Conservation (phyloP, 2,329 filamentous ascomycete genomes). For the Stenocarpella maydis region DNA sequence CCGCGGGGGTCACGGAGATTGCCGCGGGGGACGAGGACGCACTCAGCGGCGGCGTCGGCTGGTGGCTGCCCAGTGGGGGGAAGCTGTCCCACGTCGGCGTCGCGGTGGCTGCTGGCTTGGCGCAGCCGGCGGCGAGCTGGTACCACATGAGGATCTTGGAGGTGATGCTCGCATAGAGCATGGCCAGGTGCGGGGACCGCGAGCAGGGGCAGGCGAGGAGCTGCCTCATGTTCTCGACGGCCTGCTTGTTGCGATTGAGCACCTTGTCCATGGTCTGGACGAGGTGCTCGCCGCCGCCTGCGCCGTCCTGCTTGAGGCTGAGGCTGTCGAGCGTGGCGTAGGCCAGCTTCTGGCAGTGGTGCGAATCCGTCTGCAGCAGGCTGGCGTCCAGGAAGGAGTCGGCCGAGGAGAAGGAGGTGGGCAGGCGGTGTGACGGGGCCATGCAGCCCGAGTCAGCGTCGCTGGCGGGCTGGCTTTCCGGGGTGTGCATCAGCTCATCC, state of each 20-base stretch:
- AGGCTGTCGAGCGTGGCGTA: slow-evolving; percentile 32
- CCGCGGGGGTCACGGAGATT: slow-evolving; percentile 21
- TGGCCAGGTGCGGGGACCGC: slow-evolving; percentile 32
- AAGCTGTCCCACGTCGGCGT: slow-evolving; percentile 33
- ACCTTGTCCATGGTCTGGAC: slow-evolving; percentile 36
- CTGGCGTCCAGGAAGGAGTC: slow-evolving; percentile 27
- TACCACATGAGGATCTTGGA: slow-evolving; percentile 37
- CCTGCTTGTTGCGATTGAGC: slow-evolving; percentile 35
- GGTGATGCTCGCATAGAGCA: slow-evolving; percentile 35
- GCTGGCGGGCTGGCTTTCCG: slow-evolving; percentile 20
- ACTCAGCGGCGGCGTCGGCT: slow-evolving; percentile 34
- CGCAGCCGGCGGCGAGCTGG: slow-evolving; percentile 34
- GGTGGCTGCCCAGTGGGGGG: slow-evolving; percentile 20
- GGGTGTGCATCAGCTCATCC: slow-evolving; percentile 34
- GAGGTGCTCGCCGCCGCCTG: slow-evolving; percentile 24
- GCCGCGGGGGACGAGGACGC: slow-evolving; percentile 29
- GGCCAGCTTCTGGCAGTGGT: slow-evolving; percentile 34
- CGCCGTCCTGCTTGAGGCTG: slow-evolving; percentile 26
- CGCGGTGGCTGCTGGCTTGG: slow-evolving; percentile 12
- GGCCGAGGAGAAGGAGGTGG: slow-evolving; percentile 21
- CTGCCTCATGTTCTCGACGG: slow-evolving; percentile 34
- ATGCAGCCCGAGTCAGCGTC: slow-evolving; percentile 28
- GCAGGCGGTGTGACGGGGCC: slow-evolving; percentile 3
- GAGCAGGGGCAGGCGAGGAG: slow-evolving; percentile 34
- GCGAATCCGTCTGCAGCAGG: slow-evolving; percentile 26